These are phyloP conservation scores for Arabidopsis arenosa DNA, from an alignment of 345 rosid species.

Conservation along the genomic window DNA sequence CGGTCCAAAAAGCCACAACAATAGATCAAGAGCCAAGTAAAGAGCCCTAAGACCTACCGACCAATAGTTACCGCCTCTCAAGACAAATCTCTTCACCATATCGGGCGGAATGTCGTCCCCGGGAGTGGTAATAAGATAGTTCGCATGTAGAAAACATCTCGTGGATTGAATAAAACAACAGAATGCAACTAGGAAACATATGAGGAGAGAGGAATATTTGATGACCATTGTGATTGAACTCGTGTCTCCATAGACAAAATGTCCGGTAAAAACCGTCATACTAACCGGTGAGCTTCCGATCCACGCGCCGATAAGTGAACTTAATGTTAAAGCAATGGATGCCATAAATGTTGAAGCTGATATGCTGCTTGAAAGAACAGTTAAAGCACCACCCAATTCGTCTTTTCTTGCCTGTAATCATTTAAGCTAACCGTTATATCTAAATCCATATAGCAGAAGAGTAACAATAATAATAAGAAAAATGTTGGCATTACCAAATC, in stretches of 20 bases:
- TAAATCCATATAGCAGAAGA: neutral
- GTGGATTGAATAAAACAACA: conserved; percentile 74
- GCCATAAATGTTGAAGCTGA: conserved; percentile 69
- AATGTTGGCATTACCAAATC: neutral
- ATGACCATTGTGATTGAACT: conserved; percentile 58
- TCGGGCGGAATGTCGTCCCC: conserved; percentile 49
- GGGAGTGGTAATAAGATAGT: conserved; percentile 65
- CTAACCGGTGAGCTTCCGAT: conserved; percentile 57
- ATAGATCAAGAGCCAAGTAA: conserved; percentile 66
- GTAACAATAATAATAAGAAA: neutral
- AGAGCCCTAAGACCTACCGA: conserved; percentile 71
- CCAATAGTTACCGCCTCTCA: conserved; percentile 81
- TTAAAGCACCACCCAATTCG: conserved; percentile 45
- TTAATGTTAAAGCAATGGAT: conserved; percentile 65
- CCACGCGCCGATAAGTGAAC: conserved; percentile 89
- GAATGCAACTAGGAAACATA: conserved; percentile 70
- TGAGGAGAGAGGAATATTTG: conserved; percentile 66
- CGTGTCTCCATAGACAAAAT: conserved; percentile 64
- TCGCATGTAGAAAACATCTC: conserved; percentile 67
- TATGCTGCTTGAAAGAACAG: conserved; percentile 58
- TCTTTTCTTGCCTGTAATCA: conserved; percentile 48
- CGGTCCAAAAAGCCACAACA: conserved; percentile 87
- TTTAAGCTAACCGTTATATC: neutral
- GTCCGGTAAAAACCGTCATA: conserved; percentile 48
- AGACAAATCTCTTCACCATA: conserved; percentile 49